These are phyloP conservation scores for Wickerhamomyces alni DNA, from an alignment of 805 yeast species.

Conservation along the genomic window DNA sequence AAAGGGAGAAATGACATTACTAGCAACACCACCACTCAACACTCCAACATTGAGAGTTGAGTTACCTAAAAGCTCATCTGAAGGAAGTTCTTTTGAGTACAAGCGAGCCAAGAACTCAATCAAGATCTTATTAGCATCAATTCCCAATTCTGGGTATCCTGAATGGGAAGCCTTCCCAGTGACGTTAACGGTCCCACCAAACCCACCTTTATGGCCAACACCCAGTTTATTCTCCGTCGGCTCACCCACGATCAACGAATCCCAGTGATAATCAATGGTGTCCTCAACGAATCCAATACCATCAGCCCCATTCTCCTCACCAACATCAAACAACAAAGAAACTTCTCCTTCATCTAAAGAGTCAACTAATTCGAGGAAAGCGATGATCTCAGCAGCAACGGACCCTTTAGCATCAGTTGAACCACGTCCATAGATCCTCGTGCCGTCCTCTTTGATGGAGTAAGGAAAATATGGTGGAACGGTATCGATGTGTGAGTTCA, in stretches of 20 bases:
- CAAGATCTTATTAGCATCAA: slow-evolving; percentile 49
- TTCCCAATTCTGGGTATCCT: slow-evolving; percentile 63
- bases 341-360: slow-evolving; percentile 47
- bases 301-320: slow-evolving; percentile 55
- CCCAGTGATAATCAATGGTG: slow-evolving; percentile 42
- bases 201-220: slow-evolving; percentile 60
- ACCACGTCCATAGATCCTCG: slow-evolving; percentile 56
- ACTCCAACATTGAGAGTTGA: slow-evolving; percentile 54
- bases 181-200: slow-evolving; percentile 32
- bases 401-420: slow-evolving; percentile 61
- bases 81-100: slow-evolving; percentile 37
- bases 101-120: slow-evolving; percentile 43
- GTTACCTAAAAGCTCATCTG: slow-evolving; percentile 44
- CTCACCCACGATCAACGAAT: slow-evolving; percentile 59
- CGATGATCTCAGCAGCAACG: slow-evolving; percentile 51
- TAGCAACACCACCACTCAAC: slow-evolving; percentile 56
- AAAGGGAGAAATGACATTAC: slow-evolving; percentile 52
- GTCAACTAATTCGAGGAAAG: slow-evolving; percentile 41
- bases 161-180: slow-evolving; percentile 53
- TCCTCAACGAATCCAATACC: slow-evolving; percentile 46
- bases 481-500: slow-evolving; percentile 62
- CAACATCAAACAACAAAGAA: slow-evolving; percentile 51
- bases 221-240: slow-evolving; percentile 65
- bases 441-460: slow-evolving; percentile 32
- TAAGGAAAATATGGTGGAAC: slow-evolving; percentile 60